Conservation (phyloP, 2,329 filamentous ascomycete species). For the Verticillium zaregamsianum region DNA sequence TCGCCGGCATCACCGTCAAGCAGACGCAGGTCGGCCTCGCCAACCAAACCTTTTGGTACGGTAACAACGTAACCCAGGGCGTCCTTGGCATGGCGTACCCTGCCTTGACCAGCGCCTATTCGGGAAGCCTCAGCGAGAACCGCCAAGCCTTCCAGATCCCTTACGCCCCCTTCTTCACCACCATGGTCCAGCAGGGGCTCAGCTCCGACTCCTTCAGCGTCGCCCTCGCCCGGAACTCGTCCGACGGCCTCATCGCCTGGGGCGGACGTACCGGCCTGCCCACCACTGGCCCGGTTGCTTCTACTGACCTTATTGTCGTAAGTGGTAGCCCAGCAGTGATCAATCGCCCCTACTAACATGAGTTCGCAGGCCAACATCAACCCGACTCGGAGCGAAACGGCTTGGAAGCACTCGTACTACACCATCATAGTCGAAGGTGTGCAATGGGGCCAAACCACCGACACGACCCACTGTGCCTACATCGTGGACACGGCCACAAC, state of each 20-base stretch:
- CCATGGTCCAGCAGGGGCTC: constrained; percentile 39
- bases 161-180: constrained; percentile 46
- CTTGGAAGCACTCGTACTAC: constrained; percentile 47
- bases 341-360: background rate
- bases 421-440: constrained; percentile 47
- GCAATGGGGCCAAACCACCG: constrained; percentile 35
- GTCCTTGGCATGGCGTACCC: constrained; percentile 48
- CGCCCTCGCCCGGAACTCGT: constrained; percentile 41
- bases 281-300: constrained; percentile 24
- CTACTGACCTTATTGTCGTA: constrained; percentile 41
- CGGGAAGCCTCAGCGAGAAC: constrained; percentile 33
- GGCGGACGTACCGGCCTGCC: constrained; percentile 35
- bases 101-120: constrained; percentile 43
- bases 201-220: constrained; percentile 44
- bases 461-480: constrained; percentile 39
- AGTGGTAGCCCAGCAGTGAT: constrained; percentile 15
- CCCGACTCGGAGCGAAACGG: constrained; percentile 27
- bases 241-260: constrained; percentile 40
- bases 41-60: constrained; percentile 45
- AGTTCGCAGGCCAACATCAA: constrained; percentile 38
- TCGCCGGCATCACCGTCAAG: constrained; percentile 39
- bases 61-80: constrained; percentile 48
- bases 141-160: constrained; percentile 30
- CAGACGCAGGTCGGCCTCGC: constrained; percentile 45
- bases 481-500: constrained; percentile 51